Evolutionary conservation across 306 rosid genomes (phyloP).

Genomic region (Pachyrhizus erosus): DNA sequence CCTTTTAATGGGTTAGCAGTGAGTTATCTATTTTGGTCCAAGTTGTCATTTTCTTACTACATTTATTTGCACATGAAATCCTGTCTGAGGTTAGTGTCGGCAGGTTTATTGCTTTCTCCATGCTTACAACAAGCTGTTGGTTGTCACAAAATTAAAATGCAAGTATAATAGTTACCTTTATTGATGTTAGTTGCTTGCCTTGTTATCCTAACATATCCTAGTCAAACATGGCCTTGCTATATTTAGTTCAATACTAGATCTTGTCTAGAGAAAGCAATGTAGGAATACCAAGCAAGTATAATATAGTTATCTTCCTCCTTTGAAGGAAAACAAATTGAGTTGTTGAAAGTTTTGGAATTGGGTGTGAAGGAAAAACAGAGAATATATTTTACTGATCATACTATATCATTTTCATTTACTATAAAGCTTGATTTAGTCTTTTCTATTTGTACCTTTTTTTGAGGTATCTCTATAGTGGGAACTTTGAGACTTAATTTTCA

Average conservation of each 20-base stretch:
- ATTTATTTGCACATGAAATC: neutral
- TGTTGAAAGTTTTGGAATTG: too few relatives aligned
- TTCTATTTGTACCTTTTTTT: too few relatives aligned
- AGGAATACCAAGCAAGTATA: neutral
- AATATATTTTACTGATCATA: too few relatives aligned
- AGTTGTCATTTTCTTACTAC: neutral
- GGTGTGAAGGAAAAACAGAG: too few relatives aligned
- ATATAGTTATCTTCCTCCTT: neutral
- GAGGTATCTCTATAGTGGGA: too few relatives aligned
- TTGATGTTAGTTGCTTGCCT: neutral
- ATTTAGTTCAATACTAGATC: neutral
- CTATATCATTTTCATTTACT: too few relatives aligned
- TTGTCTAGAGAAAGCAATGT: neutral
- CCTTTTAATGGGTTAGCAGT: neutral
- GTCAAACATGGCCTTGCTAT: neutral
- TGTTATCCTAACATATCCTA: neutral
- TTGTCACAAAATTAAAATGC: neutral
- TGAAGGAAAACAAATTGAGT: neutral
- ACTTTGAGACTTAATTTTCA: too few relatives aligned
- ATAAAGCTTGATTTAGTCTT: too few relatives aligned
- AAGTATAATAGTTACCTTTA: neutral
- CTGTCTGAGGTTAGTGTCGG: neutral
- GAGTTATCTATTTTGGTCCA: neutral
- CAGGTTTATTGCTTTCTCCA: neutral
- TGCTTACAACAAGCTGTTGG: neutral